Base-by-base conservation (phyloP, 176 grass and related monocot species). In the Aechmea fasciata region DNA sequence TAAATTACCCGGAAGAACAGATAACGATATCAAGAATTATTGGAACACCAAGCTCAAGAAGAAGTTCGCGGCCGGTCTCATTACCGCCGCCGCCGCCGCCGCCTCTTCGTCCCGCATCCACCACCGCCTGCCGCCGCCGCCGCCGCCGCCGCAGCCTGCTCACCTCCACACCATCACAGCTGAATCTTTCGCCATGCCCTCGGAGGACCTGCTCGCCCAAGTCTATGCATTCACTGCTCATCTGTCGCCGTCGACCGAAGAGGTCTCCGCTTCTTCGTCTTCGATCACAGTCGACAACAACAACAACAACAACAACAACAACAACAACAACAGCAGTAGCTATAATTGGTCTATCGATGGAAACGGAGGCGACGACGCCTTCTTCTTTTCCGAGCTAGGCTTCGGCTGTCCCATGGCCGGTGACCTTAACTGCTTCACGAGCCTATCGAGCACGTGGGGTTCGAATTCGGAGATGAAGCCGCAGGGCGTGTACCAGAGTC, bases 31-130 rank as follows among this genome's bases (percentile, higher is more conserved):
- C 11, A 73, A 73, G 55, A 73, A 73, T 25, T 57, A 73, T 8
- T 73, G 71, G 71, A 73, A 73, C 57, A 64, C 55, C 47, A 73
- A 64, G 57, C 57, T 73, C 41, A 73, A 73, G 57, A 73, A 73
- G 57, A 73, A 50, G 19, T 2, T 63, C 19, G 49, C 50, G 41
- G 19, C 18, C 4, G 57, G 41, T 12, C 69, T 47, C 54, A 25
- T 11, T 3, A 17, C 12, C 47, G 8, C 10, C 11, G 9, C 71
- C 1, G 50, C 71, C 1, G 50, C 12, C 57, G 64, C 10, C 19
- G 10, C 52, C 14, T 26, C 25, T 26, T 26, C 25, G 25, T 26
- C 25, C 25, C 25, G 25, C 25, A 26, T 2, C 23, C 17, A 3
- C 52, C 25, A 0, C 70, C 13, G 9, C 49, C 15, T 6, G 48